Percentiles rank a stretch among this genome's conserved stretches.
phyloP scores from a whole-genome alignment of 2,329 filamentous ascomycete genomes.

The Arthrinium puccinioides region DNA sequence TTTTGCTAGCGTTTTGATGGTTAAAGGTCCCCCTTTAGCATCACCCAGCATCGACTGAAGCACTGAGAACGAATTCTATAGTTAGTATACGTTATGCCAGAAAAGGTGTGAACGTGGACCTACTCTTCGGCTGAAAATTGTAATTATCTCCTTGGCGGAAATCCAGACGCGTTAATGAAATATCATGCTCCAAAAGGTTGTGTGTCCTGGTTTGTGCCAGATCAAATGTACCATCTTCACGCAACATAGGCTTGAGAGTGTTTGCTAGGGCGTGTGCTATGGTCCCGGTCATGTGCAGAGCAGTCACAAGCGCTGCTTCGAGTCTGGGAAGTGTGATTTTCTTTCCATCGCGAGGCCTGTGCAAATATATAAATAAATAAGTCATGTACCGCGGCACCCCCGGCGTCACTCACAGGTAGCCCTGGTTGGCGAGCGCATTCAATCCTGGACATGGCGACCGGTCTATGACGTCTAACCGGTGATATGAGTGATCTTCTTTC shows the following conservation, averaged over 20 bases:
- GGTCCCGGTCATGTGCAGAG: conserved; percentile 14
- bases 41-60: conserved; percentile 21
- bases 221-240: conserved; percentile 22
- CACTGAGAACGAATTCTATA: conserved; percentile 12
- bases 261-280: conserved; percentile 17
- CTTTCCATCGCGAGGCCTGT: conserved; percentile 23
- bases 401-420: conserved; percentile 17
- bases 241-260: conserved; percentile 8
- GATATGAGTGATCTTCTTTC: conserved; percentile 10
- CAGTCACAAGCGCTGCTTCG: conserved; percentile 19
- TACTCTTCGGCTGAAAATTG: conserved; percentile 18
- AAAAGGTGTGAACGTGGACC: neutral
- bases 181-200: conserved; percentile 26
- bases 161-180: conserved; percentile 24
- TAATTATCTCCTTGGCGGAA: conserved; percentile 25
- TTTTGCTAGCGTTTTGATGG: conserved; percentile 17
- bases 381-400: no score
- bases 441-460: conserved; percentile 21
- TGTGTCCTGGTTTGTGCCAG: conserved; percentile 21
- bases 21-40: conserved; percentile 21
- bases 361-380: no score
- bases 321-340: conserved; percentile 21
- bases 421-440: conserved; percentile 23
- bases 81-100: no score
- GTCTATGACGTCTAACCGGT: conserved; percentile 9